Percentiles rank a stretch among this genome's conserved stretches.
Evolutionary conservation across 345 rosid genomes (phyloP).

Genomic region (Salix udensis): DNA sequence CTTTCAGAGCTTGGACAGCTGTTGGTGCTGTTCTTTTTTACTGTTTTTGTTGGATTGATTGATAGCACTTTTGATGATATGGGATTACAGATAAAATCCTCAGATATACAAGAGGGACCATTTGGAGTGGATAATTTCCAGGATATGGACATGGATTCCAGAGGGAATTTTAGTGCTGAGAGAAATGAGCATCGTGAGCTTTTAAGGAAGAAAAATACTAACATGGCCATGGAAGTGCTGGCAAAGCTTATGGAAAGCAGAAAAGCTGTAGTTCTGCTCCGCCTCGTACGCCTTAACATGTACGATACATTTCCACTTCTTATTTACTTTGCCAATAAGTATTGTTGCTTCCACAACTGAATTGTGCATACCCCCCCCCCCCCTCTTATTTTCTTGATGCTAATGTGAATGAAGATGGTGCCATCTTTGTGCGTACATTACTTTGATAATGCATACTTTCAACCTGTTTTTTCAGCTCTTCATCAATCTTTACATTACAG

Average conservation of each 20-base stretch:
- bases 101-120: conserved; percentile 13
- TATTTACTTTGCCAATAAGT: not conserved
- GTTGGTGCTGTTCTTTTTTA: conserved; percentile 47
- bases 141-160: conserved; percentile 34
- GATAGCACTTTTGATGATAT: conserved; percentile 43
- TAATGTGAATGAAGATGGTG: too few species aligned
- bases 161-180: conserved; percentile 14
- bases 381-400: too few species aligned
- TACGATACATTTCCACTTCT: conserved; percentile 21
- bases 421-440: too few species aligned
- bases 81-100: conserved; percentile 35
- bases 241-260: conserved; percentile 41
- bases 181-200: conserved; percentile 31
- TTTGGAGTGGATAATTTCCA: conserved; percentile 26
- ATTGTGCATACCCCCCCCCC: not conserved
- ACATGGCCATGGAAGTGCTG: conserved; percentile 43
- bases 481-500: too few species aligned
- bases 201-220: conserved; percentile 37
- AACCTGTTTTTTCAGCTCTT: too few species aligned
- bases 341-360: not conserved
- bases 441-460: too few species aligned
- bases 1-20: conserved; percentile 42
- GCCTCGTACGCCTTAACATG: conserved; percentile 52
- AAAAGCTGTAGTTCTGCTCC: conserved; percentile 45
- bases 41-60: conserved; percentile 31